Evolutionary conservation across 495 filamentous ascomycete genomes (phyloP), one percentile per base, ranked within the genome.

Genomic region (Penicillium riverlandense): DNA sequence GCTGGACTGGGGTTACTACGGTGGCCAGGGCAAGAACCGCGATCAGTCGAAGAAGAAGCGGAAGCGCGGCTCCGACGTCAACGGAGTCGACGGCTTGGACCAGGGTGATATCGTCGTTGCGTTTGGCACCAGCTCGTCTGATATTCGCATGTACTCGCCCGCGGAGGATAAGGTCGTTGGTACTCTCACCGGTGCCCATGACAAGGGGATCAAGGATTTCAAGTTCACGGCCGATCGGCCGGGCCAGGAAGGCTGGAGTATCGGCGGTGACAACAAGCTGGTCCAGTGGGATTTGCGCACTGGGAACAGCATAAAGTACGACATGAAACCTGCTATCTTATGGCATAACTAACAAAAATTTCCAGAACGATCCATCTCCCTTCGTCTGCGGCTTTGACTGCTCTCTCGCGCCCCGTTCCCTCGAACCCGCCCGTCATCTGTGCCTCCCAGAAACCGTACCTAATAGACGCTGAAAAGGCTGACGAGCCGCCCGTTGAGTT

Each of bases 281-380:
- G 69, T 82, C 8, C 77, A 79, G 52, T 82, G 78, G 78, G 75
- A 82, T 57, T 52, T 80, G 43, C 60, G 53, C 40, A 72, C 67
- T 9, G 67, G 66, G 45, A 60, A 69, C 53, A 67, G 57, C 38
- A 50, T 71, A 38, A 70, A 65, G 78, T 80, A 64, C 41, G 62
- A 13, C 22, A 22, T 22, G 22, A 22, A 4, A 22, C 2, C 2
- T 22, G 4, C 22, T 22, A 4, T 22, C 4, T 6, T 22, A 22
- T 22, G 22, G 22, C 22, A 22, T 22, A 22, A 22, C 22, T 22
- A 22, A 22, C 4, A 6, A 42, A 12, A 13, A 32, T 39, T 33
- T 36, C 5, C 40, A 80, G 77, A 47, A 69, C 55, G 11, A 66
- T 79, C 35, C 62, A 67, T 35, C 57, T 79, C 32, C 72, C 75